phyloP scores from a whole-genome alignment of 2,329 filamentous ascomycete species.

The Paramyrothecium sp. region DNA sequence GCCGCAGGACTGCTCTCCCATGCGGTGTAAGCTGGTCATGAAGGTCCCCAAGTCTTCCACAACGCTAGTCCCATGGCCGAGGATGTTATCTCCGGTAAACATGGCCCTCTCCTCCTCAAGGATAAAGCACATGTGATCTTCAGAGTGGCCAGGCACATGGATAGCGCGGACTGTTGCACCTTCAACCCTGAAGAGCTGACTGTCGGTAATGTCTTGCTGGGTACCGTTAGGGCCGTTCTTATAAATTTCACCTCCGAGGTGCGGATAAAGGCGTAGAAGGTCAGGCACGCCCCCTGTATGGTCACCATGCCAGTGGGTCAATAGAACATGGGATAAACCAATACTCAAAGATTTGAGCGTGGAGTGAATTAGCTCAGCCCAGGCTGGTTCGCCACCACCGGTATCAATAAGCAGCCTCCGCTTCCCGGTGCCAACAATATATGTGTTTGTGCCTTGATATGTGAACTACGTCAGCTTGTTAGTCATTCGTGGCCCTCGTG shows the following conservation, averaged over 20 bases:
- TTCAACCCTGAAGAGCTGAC: conserved; percentile 45
- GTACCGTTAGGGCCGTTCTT: conserved; percentile 50
- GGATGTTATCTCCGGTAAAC: conserved; percentile 73
- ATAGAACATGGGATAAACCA: conserved; percentile 47
- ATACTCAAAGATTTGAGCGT: conserved; percentile 12
- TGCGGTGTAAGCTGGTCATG: conserved; percentile 57
- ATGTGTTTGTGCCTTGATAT: conserved; percentile 71
- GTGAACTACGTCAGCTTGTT: conserved; percentile 38
- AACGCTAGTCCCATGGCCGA: conserved; percentile 72
- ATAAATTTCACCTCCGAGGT: conserved; percentile 39
- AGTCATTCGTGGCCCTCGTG: background rate
- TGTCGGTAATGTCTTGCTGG: conserved; percentile 41
- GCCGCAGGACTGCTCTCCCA: conserved; percentile 51
- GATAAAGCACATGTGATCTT: conserved; percentile 66
- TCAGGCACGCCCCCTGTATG: conserved; percentile 67
- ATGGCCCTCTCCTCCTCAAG: conserved; percentile 64
- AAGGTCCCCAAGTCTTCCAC: conserved; percentile 68
- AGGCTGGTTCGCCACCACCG: conserved; percentile 63
- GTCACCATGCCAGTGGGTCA: conserved; percentile 76
- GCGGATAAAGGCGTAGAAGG: conserved; percentile 34
- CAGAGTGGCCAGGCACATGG: conserved; percentile 68
- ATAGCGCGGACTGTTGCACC: conserved; percentile 62
- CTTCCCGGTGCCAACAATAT: conserved; percentile 65
- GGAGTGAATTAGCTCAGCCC: conserved; percentile 40
- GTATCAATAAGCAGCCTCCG: conserved; percentile 70